Evolutionary conservation across 805 yeast genomes (phyloP), one percentile per base, ranked within the genome.

Genomic region (Hemisphaericaspora nanyangensis): DNA sequence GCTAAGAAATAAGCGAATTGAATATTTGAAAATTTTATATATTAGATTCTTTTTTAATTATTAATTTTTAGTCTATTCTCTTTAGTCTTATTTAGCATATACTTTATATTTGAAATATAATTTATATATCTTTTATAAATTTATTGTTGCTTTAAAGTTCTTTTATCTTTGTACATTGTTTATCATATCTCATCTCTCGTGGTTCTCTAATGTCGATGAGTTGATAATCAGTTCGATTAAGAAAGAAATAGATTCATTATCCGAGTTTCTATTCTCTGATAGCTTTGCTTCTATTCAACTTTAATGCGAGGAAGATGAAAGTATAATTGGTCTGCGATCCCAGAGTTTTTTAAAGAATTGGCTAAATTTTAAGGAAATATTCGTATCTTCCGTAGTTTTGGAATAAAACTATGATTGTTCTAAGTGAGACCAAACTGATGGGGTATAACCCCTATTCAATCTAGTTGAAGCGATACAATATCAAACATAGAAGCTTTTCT

Each of bases 1-100:
- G 68, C 65, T 59, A 67, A 67, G 65, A 67, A 67, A 60, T 67
- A 67, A 66, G 26, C 26, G 26, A 12, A 22, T 22, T 22, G 26
- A 17, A 29, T 13, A 29, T 29, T 29, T 29, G 17, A 15, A 15
- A 15, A 15, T 29, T 29, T 29, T 29, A 15, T 29, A 8, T 17
- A 11, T 17, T 29, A 29, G 17, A 29, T 29, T 31, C 16, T 17
- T 19, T 13, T 6, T 31, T 31, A 13, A 18, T 31, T 31, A 31
- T 32, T 32, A n/a, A 17, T 5, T 12, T 19, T 32, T n/a, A 12
- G 26, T n/a, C 17, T 19, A 13, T 13, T 32, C 18, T 24, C n/a
- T 19, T 32, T 13, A 32, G 17, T 32, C 31, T 29, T 29, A 15
- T n/a, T 15, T 29, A 15, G 18, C 12, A n/a, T 32, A 32, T 24